Base-by-base conservation (phyloP, 192 early-diverging fungal species). In the Coemansia sp. region DNA sequence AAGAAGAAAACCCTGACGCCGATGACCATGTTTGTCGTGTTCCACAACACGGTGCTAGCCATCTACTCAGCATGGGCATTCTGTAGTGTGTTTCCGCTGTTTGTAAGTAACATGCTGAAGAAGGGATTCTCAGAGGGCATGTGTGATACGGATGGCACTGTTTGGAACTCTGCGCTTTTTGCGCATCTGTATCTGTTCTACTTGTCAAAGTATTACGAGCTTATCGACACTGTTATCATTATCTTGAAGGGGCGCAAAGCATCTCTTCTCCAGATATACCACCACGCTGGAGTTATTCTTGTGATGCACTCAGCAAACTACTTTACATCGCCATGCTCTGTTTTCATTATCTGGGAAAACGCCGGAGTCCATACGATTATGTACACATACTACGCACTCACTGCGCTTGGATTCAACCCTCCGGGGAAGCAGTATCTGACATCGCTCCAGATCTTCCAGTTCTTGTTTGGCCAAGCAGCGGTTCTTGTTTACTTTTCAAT, bases 361-460 rank as follows among this genome's bases (percentile, higher is more conserved):
- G 89, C 91, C 1, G 90, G 92, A 69, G 90, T 94, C 41, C 91
- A 94, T 82, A 89, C 92, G 40, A 68, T 95, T 61, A 95, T 95
- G 93, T 95, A 95, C 80, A 72, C 78, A 55, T 93, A 93, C 85
- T 95, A 93, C 66, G 87, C 89, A 18, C 72, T 86, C 54, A 92
- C 91, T 12, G 87, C 84, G 39, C 61, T 92, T 48, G 90, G 90
- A 41, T 64, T 91, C 51, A 86, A 86, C 73, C 89, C 89, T 12
- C 92, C 91, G 22, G 88, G 90, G 62, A 95, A 95, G 76, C 80
- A 89, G 73, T 92, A 91, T 67, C 71, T 95, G 59, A 95, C 93
- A 18, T 76, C 80, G 63, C 88, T 92, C 82, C 93, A 95, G 78
- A 95, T 95, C 64, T 83, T 85, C 56, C 93, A 95, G 83, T 95